Evolutionary conservation across 306 rosid species (phyloP).

Genomic region (Medicago arabica): DNA sequence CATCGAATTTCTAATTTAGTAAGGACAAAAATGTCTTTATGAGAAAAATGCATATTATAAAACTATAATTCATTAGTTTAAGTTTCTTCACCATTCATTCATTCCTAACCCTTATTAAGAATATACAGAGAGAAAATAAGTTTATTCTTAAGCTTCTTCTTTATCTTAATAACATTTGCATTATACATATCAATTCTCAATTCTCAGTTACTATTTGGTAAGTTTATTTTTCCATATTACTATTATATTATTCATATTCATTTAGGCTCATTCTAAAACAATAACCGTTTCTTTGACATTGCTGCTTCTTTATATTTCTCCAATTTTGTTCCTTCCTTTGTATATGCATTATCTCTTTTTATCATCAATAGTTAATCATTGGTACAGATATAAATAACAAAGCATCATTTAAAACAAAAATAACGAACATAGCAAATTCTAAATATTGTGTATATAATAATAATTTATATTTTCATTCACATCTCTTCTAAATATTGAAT

Average conservation of each 20-base stretch:
- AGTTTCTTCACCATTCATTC: conserved; percentile 45
- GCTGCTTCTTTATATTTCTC: conserved; percentile 43
- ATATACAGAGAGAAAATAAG: conserved; percentile 34
- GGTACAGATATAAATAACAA: conserved; percentile 12
- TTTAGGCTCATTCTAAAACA: not conserved
- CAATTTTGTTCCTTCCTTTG: not conserved
- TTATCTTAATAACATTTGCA: conserved; percentile 33
- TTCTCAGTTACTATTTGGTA: conserved; percentile 49
- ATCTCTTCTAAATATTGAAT: conserved; percentile 38
- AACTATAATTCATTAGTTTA: conserved; percentile 33
- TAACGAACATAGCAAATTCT: conserved; percentile 19
- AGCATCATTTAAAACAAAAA: not conserved
- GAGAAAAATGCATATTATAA: not conserved
- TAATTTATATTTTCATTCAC: conserved; percentile 13
- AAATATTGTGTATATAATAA: conserved; percentile 3
- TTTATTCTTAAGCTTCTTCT: conserved; percentile 47
- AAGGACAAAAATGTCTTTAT: conserved; percentile 16
- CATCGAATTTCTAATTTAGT: conserved; percentile 17
- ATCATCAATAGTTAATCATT: not conserved
- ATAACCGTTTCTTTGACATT: conserved; percentile 39
- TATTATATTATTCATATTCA: conserved; percentile 42
- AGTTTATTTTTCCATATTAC: conserved; percentile 13
- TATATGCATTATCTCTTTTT: conserved; percentile 27
- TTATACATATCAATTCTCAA: conserved; percentile 28
- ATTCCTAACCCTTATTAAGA: conserved; percentile 23